Evolutionary conservation across 2,329 filamentous ascomycete species (phyloP).

Genomic region (Orbilia brochopaga): DNA sequence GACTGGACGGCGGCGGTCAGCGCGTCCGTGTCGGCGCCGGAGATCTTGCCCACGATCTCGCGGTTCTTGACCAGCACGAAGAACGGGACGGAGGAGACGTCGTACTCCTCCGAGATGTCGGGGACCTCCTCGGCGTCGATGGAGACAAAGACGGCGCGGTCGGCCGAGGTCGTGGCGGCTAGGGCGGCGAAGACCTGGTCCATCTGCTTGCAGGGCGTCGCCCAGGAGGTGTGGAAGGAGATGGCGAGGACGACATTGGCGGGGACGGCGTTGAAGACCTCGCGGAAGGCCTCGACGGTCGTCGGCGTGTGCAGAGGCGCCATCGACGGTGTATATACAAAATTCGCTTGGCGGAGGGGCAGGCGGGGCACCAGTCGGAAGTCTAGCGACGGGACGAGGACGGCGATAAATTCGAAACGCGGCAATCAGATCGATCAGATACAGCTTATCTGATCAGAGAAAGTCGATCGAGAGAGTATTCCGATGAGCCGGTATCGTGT

Average conservation of each 20-base stretch:
- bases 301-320: slow-evolving; percentile 79
- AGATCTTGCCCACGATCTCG: slow-evolving; percentile 80
- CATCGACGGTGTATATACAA: slow-evolving; percentile 61
- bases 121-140: slow-evolving; percentile 94
- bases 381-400: too few species aligned
- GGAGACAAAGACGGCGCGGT: slow-evolving; percentile 78
- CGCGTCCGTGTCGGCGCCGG: slow-evolving; percentile 85
- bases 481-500: neutral
- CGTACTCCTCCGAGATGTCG: slow-evolving; percentile 88
- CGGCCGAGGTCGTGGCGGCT: slow-evolving; percentile 25
- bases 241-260: slow-evolving; percentile 77
- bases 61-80: slow-evolving; percentile 80
- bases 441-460: slow-evolving; percentile 1
- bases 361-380: neutral
- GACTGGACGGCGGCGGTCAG: slow-evolving; percentile 85
- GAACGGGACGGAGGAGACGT: slow-evolving; percentile 92
- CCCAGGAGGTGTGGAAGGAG: slow-evolving; percentile 97
- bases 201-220: slow-evolving; percentile 95
- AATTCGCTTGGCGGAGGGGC: neutral
- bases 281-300: slow-evolving; percentile 74
- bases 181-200: slow-evolving; percentile 55
- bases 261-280: slow-evolving; percentile 70
- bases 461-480: neutral
- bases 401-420: neutral
- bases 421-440: slow-evolving; percentile 4